Base-by-base conservation (phyloP, 2,329 filamentous ascomycete genomes). In the Chrysoporthe cubensis region DNA sequence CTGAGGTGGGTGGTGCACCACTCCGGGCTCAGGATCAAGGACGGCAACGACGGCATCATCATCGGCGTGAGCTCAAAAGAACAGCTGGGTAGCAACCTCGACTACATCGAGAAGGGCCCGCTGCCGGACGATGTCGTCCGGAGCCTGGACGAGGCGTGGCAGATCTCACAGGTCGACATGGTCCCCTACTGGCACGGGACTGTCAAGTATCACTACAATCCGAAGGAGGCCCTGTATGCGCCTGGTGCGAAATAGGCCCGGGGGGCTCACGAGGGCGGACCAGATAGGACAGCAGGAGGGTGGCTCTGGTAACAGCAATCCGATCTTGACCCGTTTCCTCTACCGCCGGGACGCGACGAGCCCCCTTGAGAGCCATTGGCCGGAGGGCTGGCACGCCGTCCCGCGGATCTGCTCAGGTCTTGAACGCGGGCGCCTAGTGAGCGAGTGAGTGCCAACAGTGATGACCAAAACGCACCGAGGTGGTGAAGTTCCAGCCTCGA, bases 101-200 rank as follows among this genome's bases (percentile, higher is more conserved):
- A 83, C 66, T 80, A 84, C 70, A 75, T 90, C 42, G 86, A 89
- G 76, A 88, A 88, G 85, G 90, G 92, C 0, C 91, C 92, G 1
- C 80, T 96, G 71, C 92, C 92, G 0, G 87, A 91, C 14, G 91
- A 93, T 37, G 90, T 96, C 18, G 85, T 96, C 11, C 79, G 89
- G 75, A 89, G 87, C 21, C 80, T 96, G 68, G 92, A 96, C 73
- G 81, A 91, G 76, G 93, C 91, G 6, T 96, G 93, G 93, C 72
- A 84, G 73, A 80, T 90, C 26, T 82, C 87, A 21, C 94, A 93
- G 80, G 76, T 79, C 4, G 83, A 86, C 56, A 81, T 81, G 37
- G 71, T 81, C 9, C 79, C 81, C 54, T 88, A 87, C 73, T 88
- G 84, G 84, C 85, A 87, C 72, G 80, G 82, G 65, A 88, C 91